These are phyloP conservation scores for Phyllosticta paracitricarpa DNA, from an alignment of 2,329 filamentous ascomycete genomes.

Conservation along the genomic window DNA sequence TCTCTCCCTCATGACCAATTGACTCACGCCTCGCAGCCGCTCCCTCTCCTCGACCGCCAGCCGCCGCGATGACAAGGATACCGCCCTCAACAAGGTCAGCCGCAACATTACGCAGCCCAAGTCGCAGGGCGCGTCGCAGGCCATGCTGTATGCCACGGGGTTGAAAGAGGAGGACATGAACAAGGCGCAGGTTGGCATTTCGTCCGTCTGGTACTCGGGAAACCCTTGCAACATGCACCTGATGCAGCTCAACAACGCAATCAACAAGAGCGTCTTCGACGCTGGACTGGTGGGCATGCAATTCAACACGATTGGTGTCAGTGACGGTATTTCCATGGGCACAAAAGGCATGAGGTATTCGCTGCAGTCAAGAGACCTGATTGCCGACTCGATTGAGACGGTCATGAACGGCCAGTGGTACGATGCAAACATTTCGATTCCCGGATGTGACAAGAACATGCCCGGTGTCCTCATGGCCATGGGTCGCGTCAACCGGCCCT, in stretches of 20 bases:
- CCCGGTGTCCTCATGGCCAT: slow-evolving; percentile 59
- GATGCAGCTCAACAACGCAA: slow-evolving; percentile 72
- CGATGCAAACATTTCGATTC: slow-evolving; percentile 91
- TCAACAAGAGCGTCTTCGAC: slow-evolving; percentile 61
- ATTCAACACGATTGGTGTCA: slow-evolving; percentile 98
- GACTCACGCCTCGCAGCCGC: slow-evolving; percentile 4
- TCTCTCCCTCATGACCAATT: not conserved
- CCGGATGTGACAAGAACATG: slow-evolving; percentile 99
- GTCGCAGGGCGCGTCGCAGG: slow-evolving; percentile 95
- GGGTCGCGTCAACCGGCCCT: slow-evolving; percentile 87
- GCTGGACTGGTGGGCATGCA: slow-evolving; percentile 85
- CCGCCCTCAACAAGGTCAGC: slow-evolving; percentile 64
- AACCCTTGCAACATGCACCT: slow-evolving; percentile 99
- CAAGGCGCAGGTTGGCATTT: slow-evolving; percentile 96
- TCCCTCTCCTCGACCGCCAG: slow-evolving; percentile 15
- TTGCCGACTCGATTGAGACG: slow-evolving; percentile 96
- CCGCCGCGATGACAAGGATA: slow-evolving; percentile 19
- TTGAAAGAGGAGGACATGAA: slow-evolving; percentile 78
- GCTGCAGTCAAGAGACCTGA: slow-evolving; percentile 88
- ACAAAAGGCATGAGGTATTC: slow-evolving; percentile 95
- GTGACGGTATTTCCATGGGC: slow-evolving; percentile 96
- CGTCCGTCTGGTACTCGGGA: slow-evolving; percentile 94
- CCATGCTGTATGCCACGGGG: slow-evolving; percentile 96
- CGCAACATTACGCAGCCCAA: slow-evolving; percentile 87
- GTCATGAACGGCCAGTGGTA: slow-evolving; percentile 99